Base-by-base conservation (phyloP, 495 filamentous ascomycete species). In the Aspergillus olivimuriae region DNA sequence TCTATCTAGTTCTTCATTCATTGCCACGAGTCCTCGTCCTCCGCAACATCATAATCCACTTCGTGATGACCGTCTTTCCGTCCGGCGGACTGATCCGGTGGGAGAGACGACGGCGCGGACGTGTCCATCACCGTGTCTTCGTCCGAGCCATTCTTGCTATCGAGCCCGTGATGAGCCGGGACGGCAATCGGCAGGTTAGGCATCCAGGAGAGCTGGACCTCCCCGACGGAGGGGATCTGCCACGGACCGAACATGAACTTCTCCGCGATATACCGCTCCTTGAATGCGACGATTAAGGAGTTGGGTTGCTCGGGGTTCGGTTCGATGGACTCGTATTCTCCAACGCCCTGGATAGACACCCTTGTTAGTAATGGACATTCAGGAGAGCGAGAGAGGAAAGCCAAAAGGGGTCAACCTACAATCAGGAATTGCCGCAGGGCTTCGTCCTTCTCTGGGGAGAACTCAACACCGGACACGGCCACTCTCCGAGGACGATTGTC, bases 211-310 rank as follows among this genome's bases (percentile, higher is more conserved):
- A 89, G 65, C 39, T 92, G 82, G 18, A 94, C 70, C 45, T 84
- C 83, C 32, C 86, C 89, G 18, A 94, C 73, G 12, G 76, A 75
- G 2, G 87, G 81, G 41, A 95, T 83, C 35, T 81, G 72, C 42
- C 76, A 78, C 4, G 76, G 63, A 31, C 76, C 69, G 60, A 80
- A 79, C 69, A 88, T 81, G 60, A 91, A 86, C 56, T 85, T 86
- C 63, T 96, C 91, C 11, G 90, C 92, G 5, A 84, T 83, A 53
- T 83, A 89, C 32, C 92, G 83, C 53, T 98, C 88, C 51, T 86
- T 89, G 61, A 97, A 98, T 2, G 77, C 77, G 42, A 97, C 76
- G 60, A 86, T 48, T 60, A 84, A 57, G 18, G 74, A 74, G 50
- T 81, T 68, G 3, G 73, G 50, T 18, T 73, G 66, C 2, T 75